Evolutionary conservation across 768 basidiomycete species (phyloP).

Genomic region (Hygrophoropsis aurantiaca): DNA sequence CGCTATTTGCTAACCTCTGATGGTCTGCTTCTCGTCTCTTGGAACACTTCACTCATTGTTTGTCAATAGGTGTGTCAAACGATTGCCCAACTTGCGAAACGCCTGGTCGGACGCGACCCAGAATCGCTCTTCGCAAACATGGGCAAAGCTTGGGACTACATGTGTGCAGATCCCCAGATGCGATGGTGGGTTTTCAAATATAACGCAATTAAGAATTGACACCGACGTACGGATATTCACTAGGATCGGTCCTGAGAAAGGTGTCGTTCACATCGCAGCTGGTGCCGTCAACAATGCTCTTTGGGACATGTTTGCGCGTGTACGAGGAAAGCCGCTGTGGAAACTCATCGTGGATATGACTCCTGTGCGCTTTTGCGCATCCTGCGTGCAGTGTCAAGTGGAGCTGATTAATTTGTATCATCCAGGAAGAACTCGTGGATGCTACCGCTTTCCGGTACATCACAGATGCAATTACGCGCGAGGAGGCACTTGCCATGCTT

Average conservation of each 20-base stretch:
- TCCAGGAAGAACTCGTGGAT: slow-evolving; percentile 74
- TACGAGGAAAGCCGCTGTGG: slow-evolving; percentile 86
- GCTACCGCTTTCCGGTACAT: slow-evolving; percentile 87
- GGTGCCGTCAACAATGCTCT: slow-evolving; percentile 89
- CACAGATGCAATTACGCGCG: slow-evolving; percentile 88
- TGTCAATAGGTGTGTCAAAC: slow-evolving; percentile 76
- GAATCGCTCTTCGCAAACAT: slow-evolving; percentile 86
- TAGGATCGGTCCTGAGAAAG: slow-evolving; percentile 94
- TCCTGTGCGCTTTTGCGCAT: slow-evolving; percentile 45
- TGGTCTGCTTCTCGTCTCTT: too few relatives aligned
- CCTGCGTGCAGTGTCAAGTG: background rate
- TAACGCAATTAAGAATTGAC: too few relatives aligned
- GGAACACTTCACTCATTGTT: too few relatives aligned
- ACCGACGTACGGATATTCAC: slow-evolving; percentile 4
- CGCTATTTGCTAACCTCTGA: too few relatives aligned
- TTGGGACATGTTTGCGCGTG: slow-evolving; percentile 90
- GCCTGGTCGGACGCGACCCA: slow-evolving; percentile 80
- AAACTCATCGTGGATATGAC: slow-evolving; percentile 92
- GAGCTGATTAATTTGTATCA: background rate
- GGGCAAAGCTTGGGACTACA: slow-evolving; percentile 87
- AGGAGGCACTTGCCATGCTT: slow-evolving; percentile 84
- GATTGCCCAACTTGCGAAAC: slow-evolving; percentile 74
- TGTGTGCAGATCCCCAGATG: slow-evolving; percentile 86
- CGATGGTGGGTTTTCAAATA: slow-evolving; percentile 62
- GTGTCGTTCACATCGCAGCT: slow-evolving; percentile 88